A percentile compares a stretch with the other conserved stretches of the same genome.
phyloP scores from a whole-genome alignment of 1,284 basidiomycete genomes.

The Heterobasidion occidentale region DNA sequence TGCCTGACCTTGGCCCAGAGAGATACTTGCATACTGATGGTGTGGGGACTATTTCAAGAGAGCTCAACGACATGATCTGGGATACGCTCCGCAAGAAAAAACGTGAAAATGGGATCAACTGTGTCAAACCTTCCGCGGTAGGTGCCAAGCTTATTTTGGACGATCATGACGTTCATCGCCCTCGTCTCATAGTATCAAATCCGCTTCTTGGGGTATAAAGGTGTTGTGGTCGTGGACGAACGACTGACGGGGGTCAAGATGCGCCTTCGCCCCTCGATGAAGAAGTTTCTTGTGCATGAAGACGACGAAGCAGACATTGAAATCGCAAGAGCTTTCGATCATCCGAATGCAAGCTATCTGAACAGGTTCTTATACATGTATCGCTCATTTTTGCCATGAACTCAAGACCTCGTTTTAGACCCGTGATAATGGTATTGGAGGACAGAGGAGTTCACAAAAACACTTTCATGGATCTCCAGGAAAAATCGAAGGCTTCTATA shows the following conservation, averaged over 20 bases:
- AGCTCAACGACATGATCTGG: slow-evolving; percentile 50
- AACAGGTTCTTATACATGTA: slow-evolving; percentile 39
- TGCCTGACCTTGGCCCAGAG: slow-evolving; percentile 29
- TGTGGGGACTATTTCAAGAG: slow-evolving; percentile 61
- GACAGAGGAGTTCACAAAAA: slow-evolving; percentile 40
- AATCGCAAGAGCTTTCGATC: slow-evolving; percentile 51
- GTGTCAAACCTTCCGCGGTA: slow-evolving; percentile 45
- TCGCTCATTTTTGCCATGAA: neutral
- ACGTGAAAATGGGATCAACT: slow-evolving; percentile 21
- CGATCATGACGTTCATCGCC: neutral
- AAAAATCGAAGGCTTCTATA: slow-evolving; percentile 37
- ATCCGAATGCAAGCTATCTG: slow-evolving; percentile 46
- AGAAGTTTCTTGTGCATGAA: slow-evolving; percentile 54
- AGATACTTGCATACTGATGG: slow-evolving; percentile 60
- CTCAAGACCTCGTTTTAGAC: slow-evolving; percentile 4
- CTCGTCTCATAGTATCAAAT: slow-evolving; percentile 48
- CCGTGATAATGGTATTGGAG: slow-evolving; percentile 15
- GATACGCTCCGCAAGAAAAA: slow-evolving; percentile 29
- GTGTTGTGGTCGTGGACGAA: slow-evolving; percentile 60
- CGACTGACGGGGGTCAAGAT: slow-evolving; percentile 46
- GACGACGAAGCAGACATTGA: slow-evolving; percentile 47
- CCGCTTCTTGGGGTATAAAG: slow-evolving; percentile 69
- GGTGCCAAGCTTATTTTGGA: slow-evolving; percentile 15
- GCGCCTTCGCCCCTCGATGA: slow-evolving; percentile 66
- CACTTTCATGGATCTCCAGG: slow-evolving; percentile 46